Conservation (phyloP, 805 yeast genomes). For the Vanderwaltozyma polyspora region DNA sequence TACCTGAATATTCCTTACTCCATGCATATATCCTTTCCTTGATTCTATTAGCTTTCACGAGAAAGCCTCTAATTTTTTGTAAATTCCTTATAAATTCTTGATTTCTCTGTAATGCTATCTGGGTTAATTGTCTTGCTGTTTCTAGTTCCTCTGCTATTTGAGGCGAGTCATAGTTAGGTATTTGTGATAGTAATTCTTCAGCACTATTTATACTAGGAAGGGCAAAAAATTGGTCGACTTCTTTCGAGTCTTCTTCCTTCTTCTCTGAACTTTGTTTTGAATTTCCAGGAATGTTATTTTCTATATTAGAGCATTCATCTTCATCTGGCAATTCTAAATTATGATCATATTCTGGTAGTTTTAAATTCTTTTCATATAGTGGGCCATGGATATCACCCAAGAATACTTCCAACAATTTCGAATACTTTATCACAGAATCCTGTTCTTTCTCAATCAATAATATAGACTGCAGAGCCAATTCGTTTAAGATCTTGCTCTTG, state of each 20-base stretch:
- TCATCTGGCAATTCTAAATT: conserved; percentile 31
- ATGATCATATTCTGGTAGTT: conserved; percentile 61
- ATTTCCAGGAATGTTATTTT: conserved; percentile 3
- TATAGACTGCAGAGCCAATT: conserved; percentile 61
- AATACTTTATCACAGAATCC: conserved; percentile 55
- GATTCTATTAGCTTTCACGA: conserved; percentile 67
- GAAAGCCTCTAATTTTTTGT: conserved; percentile 58
- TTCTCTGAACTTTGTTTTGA: conserved; percentile 5
- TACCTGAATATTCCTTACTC: conserved; percentile 78
- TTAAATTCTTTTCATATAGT: conserved; percentile 50
- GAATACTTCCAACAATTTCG: conserved; percentile 63
- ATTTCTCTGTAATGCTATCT: conserved; percentile 67
- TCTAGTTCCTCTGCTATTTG: conserved; percentile 48
- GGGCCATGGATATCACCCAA: conserved; percentile 79
- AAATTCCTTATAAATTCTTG: conserved; percentile 81
- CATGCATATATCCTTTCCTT: conserved; percentile 62
- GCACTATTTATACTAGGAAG: conserved; percentile 33
- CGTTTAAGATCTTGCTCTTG: conserved; percentile 41
- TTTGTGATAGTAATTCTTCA: conserved; percentile 7
- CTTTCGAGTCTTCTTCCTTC: conserved; percentile 13
- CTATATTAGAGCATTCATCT: conserved; percentile 10
- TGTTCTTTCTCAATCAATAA: conserved; percentile 77
- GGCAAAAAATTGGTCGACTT: conserved; percentile 55
- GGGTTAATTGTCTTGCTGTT: conserved; percentile 61
- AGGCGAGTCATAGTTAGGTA: conserved; percentile 28